Evolutionary conservation across 106 monocot genomes (phyloP), one percentile per base, ranked within the genome.

Genomic region (Vanilla planifolia): DNA sequence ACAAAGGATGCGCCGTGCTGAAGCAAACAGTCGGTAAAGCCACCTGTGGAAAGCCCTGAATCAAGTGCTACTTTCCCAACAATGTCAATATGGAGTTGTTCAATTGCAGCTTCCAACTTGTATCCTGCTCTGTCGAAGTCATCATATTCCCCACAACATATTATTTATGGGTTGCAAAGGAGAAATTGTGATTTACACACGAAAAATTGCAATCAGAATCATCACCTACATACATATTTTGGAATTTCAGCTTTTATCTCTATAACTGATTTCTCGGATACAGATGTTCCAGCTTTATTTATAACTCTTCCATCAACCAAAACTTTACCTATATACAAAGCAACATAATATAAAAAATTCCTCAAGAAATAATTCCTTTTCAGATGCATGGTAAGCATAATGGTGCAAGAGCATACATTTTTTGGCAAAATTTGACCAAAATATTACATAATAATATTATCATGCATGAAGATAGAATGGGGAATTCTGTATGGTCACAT

Each of bases 181-280:
- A 7, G 32, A 41, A 43, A 0, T 40, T 41, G 6, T 46, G 33
- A 35, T 3, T 9, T 13, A 51, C 9, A 61, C 15, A 41, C 13
- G 46, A 6, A 33, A 15, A 20, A 4, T 19, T 50, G 11, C 45
- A 70, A 75, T 36, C 5, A 51, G 75, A 78, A 74, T 73, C 70
- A 95, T 84, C 90, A 96, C 96, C 95, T 91, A 81, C 96, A 96
- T 84, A 98, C 96, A 80, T 98, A 98, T 92, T 98, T 98, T 68
- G 96, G 96, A 74, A 92, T 42, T 72, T 87, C 88, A 55, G 96
- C 91, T 60, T 77, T 91, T 62, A 98, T 91, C 63, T 88, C 96
- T 29, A 98, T 81, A 52, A 61, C 45, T 43, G 96, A 91, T 75
- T 87, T 90, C 63, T 90, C 79, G 55, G 96, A 98, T 50, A 88